Evolutionary conservation across 345 rosid genomes (phyloP).

Genomic region (Leavenworthia alabamica): DNA sequence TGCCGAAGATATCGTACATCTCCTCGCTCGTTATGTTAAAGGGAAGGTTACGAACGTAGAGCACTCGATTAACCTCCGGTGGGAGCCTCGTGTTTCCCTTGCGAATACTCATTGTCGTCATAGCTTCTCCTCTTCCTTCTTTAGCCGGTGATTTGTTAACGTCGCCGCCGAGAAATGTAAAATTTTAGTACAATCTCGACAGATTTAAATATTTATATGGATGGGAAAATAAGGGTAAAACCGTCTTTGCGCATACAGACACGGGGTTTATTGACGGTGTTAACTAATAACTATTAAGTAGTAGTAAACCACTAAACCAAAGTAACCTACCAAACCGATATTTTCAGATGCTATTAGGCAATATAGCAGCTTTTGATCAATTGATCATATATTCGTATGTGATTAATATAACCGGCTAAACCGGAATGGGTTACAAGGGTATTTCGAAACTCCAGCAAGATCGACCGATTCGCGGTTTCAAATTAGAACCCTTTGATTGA

Average conservation of each 20-base stretch:
- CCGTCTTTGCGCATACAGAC: background rate
- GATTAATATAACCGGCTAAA: conserved; percentile 11
- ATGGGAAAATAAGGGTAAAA: background rate
- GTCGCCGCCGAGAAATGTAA: conserved; percentile 6
- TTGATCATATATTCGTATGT: no score
- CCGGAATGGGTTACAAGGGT: background rate
- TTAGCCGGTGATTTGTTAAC: conserved; percentile 1
- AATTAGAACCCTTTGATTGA: background rate
- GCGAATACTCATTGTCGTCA: conserved; percentile 71
- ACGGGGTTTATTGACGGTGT: background rate
- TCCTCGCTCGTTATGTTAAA: conserved; percentile 98
- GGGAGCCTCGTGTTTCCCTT: conserved; percentile 87
- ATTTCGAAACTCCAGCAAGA: background rate
- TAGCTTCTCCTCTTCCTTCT: conserved; percentile 16
- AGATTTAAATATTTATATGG: background rate
- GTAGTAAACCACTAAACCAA: background rate
- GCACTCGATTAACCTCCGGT: conserved; percentile 89
- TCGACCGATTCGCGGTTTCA: background rate
- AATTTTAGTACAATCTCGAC: background rate
- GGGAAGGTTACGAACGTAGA: conserved; percentile 95
- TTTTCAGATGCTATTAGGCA: background rate
- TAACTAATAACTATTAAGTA: no score
- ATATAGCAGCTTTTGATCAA: no score
- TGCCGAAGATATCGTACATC: conserved; percentile 99
- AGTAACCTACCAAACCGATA: background rate